Conservation (phyloP, 2,329 filamentous ascomycete species). For the Clonostachys chloroleuca region DNA sequence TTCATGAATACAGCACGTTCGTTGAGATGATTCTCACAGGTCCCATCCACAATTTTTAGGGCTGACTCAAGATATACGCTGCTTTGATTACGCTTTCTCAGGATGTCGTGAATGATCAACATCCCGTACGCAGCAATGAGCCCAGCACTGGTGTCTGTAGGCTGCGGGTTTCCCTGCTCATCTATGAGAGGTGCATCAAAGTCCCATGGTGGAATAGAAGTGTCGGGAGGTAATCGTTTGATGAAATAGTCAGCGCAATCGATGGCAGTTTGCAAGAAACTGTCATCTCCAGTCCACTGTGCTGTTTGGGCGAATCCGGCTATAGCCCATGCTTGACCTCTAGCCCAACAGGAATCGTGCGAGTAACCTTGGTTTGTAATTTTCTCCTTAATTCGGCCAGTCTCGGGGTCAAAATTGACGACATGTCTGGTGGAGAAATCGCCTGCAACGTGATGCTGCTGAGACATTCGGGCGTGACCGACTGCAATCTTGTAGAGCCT, state of each 20-base stretch:
- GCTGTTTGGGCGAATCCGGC: slow-evolving; percentile 40
- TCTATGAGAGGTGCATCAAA: slow-evolving; percentile 28
- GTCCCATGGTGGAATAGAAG: slow-evolving; percentile 38
- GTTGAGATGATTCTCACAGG: background rate
- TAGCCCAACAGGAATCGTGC: slow-evolving; percentile 37
- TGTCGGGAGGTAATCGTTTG: slow-evolving; percentile 19
- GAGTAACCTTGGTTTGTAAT: slow-evolving; percentile 41
- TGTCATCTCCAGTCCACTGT: slow-evolving; percentile 33
- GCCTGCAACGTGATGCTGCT: slow-evolving; percentile 28
- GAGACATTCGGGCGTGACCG: slow-evolving; percentile 30
- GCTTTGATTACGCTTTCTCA: slow-evolving; percentile 5
- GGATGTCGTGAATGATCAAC: slow-evolving; percentile 22
- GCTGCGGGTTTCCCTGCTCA: slow-evolving; percentile 8
- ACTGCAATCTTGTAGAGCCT: slow-evolving; percentile 25
- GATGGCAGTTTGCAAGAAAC: slow-evolving; percentile 34
- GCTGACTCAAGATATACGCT: background rate
- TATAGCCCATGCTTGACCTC: slow-evolving; percentile 45
- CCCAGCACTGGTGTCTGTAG: slow-evolving; percentile 29
- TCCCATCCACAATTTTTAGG: slow-evolving; percentile 1
- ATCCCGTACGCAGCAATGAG: slow-evolving; percentile 31
- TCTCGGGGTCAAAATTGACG: slow-evolving; percentile 37
- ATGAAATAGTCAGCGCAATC: slow-evolving; percentile 41
- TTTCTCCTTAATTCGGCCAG: slow-evolving; percentile 27
- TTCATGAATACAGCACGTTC: background rate
- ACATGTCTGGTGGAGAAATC: slow-evolving; percentile 34